These are phyloP conservation scores for Apocynum venetum DNA, from an alignment of 257 asterid genomes.

Conservation along the genomic window DNA sequence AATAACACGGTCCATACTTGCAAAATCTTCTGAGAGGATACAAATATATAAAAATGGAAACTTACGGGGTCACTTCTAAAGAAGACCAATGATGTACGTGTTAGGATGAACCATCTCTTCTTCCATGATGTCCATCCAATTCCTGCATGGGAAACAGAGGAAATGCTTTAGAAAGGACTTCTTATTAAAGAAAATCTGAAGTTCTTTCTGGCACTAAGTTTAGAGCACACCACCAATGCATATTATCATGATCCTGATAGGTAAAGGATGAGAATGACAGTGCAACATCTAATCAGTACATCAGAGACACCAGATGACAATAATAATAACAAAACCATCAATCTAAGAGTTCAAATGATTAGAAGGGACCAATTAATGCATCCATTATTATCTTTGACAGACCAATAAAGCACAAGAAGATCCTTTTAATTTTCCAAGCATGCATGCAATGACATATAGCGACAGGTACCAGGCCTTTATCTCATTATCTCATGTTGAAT, in stretches of 20 bases:
- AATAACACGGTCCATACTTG: background rate
- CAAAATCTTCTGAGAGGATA: background rate
- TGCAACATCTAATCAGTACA: background rate
- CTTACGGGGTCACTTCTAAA: constrained; percentile 98
- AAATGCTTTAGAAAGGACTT: constrained; percentile 20
- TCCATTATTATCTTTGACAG: background rate
- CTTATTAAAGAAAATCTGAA: background rate
- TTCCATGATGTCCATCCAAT: constrained; percentile 99
- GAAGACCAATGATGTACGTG: constrained; percentile 96
- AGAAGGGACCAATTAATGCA: background rate
- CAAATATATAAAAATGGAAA: constrained; percentile 13
- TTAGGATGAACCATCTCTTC: constrained; percentile 97
- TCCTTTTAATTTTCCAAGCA: background rate
- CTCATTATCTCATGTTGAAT: background rate
- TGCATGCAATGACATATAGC: background rate
- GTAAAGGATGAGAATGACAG: background rate
- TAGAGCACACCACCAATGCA: background rate
- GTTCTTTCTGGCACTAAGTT: background rate
- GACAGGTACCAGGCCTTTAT: background rate
- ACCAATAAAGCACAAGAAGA: background rate
- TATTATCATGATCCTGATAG: background rate
- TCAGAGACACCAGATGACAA: too few relatives aligned
- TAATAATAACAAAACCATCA: background rate
- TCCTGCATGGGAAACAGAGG: constrained; percentile 41
- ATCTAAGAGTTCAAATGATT: background rate